A percentile compares a stretch with the other conserved stretches of the same genome.
Evolutionary conservation across 2,329 filamentous ascomycete species (phyloP).

Genomic region (Talaromyces funiculosus): DNA sequence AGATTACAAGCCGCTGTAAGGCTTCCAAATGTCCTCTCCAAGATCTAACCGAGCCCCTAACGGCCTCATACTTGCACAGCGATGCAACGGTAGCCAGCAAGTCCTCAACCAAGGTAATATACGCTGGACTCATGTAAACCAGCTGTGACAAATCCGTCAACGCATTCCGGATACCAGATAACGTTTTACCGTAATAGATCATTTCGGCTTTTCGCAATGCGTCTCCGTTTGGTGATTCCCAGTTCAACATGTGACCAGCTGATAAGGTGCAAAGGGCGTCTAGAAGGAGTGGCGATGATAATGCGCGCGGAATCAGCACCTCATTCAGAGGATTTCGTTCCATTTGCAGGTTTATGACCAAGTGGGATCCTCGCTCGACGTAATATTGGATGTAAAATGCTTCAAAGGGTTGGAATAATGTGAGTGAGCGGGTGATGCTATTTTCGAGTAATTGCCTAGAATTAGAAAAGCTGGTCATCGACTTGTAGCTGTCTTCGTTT

Average conservation of each 20-base stretch:
- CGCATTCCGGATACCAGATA: conserved; percentile 27
- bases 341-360: conserved; percentile 33
- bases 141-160: conserved; percentile 18
- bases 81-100: conserved; percentile 31
- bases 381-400: conserved; percentile 36
- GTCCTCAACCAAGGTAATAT: conserved; percentile 22
- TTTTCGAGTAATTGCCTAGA: not conserved
- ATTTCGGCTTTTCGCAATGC: conserved; percentile 26
- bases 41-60: conserved; percentile 34
- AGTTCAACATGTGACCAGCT: conserved; percentile 32
- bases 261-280: conserved; percentile 35
- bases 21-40: conserved; percentile 35
- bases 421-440: not conserved
- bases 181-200: conserved; percentile 29
- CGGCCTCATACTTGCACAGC: conserved; percentile 35
- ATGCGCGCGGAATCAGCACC: conserved; percentile 31
- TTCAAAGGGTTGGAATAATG: conserved; percentile 19
- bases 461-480: not conserved
- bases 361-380: conserved; percentile 29
- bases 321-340: conserved; percentile 32
- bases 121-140: conserved; percentile 10
- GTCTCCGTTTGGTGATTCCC: conserved; percentile 19
- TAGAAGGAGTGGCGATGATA: conserved; percentile 32
- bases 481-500: not conserved
- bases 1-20: conserved; percentile 28